These are phyloP conservation scores for Papiliotrema flavescens DNA, from an alignment of 1,284 basidiomycete species.

Conservation along the genomic window DNA sequence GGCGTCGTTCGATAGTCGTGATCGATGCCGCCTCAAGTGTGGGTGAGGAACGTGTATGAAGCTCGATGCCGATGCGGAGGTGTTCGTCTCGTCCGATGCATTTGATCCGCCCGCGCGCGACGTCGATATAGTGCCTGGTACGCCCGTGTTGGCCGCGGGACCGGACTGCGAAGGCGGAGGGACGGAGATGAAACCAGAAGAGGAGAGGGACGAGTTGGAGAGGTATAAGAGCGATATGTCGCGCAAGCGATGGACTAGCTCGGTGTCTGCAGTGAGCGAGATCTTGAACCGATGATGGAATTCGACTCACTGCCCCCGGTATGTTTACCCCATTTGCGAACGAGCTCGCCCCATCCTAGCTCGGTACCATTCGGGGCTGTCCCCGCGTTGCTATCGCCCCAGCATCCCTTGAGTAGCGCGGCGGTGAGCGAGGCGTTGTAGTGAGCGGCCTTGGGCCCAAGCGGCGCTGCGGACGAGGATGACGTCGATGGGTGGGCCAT, in stretches of 20 bases:
- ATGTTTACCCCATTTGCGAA: conserved; percentile 87
- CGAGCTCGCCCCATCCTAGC: conserved; percentile 72
- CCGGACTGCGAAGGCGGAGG: conserved; percentile 6
- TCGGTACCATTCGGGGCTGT: conserved; percentile 58
- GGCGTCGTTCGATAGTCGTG: conserved; percentile 5
- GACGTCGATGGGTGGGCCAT: not conserved
- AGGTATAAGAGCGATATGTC: conserved; percentile 44
- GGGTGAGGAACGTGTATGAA: conserved; percentile 42
- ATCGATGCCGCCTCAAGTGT: conserved; percentile 17
- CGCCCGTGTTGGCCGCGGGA: not conserved
- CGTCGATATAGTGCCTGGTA: conserved; percentile 2
- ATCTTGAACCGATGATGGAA: not conserved
- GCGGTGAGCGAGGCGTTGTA: conserved; percentile 37
- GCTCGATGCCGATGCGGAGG: conserved; percentile 25
- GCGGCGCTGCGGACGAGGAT: not conserved
- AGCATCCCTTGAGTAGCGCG: conserved; percentile 43
- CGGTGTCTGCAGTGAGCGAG: conserved; percentile 19
- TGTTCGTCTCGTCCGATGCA: conserved; percentile 23
- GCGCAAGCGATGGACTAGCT: conserved; percentile 36
- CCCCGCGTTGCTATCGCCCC: conserved; percentile 55
- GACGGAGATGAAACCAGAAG: conserved; percentile 25
- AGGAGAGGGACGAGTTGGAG: conserved; percentile 25
- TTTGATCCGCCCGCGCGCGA: conserved; percentile 10
- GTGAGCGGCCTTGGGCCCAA: conserved; percentile 39
- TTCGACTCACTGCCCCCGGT: conserved; percentile 52